Conservation (phyloP, 805 yeast species). For the Scheffersomyces amazonensis region DNA sequence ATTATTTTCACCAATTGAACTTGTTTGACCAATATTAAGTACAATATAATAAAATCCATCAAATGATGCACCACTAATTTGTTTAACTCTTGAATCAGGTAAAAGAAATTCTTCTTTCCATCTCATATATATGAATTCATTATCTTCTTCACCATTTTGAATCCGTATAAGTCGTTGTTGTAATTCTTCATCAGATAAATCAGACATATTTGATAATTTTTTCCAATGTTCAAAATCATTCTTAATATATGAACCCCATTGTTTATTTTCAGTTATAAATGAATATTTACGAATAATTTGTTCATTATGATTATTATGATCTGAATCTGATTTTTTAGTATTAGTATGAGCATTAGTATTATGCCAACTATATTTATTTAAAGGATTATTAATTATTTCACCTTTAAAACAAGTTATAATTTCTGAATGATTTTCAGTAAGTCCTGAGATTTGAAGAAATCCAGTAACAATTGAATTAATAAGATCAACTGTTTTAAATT, state of each 20-base stretch:
- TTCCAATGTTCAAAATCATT: constrained; percentile 52
- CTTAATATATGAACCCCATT: constrained; percentile 50
- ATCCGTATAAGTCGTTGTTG: constrained; percentile 23
- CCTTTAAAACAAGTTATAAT: constrained; percentile 73
- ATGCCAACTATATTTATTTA: constrained; percentile 21
- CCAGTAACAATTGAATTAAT: constrained; percentile 51
- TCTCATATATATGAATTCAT: constrained; percentile 67
- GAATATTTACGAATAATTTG: constrained; percentile 33
- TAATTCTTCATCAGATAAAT: constrained; percentile 43
- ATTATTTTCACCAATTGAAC: not conserved
- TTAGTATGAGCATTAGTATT: constrained; percentile 1
- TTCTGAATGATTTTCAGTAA: constrained; percentile 59
- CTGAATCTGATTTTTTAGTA: constrained; percentile 2
- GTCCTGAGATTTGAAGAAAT: constrained; percentile 61
- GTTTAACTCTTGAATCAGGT: constrained; percentile 70
- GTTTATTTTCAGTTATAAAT: constrained; percentile 54
- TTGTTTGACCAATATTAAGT: constrained; percentile 54
- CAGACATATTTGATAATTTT: constrained; percentile 47
- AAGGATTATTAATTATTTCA: constrained; percentile 59
- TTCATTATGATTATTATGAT: constrained; percentile 5
- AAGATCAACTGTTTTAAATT: constrained; percentile 67
- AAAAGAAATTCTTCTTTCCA: constrained; percentile 91
- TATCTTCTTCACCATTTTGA: constrained; percentile 27
- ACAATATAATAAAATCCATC: constrained; percentile 92
- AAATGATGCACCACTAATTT: constrained; percentile 72